Evolutionary conservation across 345 rosid species (phyloP).

Genomic region (Stellera chamaejasme): DNA sequence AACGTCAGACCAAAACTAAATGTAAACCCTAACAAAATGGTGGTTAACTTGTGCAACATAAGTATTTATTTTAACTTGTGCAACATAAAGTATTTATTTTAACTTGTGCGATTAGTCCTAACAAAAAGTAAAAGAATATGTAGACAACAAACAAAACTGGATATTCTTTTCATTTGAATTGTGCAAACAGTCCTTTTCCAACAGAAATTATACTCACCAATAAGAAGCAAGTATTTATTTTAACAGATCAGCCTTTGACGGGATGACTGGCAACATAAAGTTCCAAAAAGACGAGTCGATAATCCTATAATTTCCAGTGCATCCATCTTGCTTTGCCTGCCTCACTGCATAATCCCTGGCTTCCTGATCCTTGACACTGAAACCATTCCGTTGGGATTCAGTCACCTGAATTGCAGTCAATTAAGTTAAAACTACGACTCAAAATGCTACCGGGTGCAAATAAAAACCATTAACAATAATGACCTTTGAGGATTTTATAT

Average conservation of each 20-base stretch:
- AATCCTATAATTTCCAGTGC: constrained; percentile 34
- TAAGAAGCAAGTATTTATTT: constrained; percentile 12
- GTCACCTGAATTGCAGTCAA: constrained; percentile 13
- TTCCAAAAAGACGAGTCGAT: constrained; percentile 47
- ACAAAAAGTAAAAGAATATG: too few relatives aligned
- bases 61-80: too few relatives aligned
- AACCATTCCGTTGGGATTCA: constrained; percentile 5
- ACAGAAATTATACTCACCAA: background rate
- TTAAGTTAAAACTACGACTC: background rate
- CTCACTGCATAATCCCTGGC: constrained; percentile 35
- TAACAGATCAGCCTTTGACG: constrained; percentile 34
- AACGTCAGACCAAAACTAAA: background rate
- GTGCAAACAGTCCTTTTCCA: background rate
- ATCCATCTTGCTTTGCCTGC: constrained; percentile 47
- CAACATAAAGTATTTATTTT: too few relatives aligned
- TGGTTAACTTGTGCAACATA: background rate
- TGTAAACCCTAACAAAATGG: background rate
- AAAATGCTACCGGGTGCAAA: background rate
- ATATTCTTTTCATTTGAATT: background rate
- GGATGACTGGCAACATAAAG: constrained; percentile 48
- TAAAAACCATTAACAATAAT: too few relatives aligned
- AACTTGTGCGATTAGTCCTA: too few relatives aligned
- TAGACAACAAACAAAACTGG: background rate
- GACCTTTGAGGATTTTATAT: background rate
- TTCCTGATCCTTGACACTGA: constrained; percentile 20